These are phyloP conservation scores for Leccinum obscurum DNA, from an alignment of 768 basidiomycete species.

Conservation along the genomic window DNA sequence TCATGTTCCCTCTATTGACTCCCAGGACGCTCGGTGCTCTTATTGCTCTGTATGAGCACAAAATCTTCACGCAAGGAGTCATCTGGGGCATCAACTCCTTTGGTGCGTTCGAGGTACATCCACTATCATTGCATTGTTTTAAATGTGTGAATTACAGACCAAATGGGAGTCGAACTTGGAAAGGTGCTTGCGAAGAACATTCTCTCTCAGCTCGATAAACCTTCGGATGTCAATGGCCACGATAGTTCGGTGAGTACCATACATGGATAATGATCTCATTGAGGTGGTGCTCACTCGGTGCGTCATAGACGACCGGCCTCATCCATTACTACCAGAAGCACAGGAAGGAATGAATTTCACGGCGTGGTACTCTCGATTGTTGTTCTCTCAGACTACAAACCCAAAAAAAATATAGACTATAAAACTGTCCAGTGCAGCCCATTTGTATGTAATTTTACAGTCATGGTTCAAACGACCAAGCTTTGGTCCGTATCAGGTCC, in stretches of 20 bases:
- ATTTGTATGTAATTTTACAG: slow-evolving; percentile 17
- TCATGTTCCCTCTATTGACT: slow-evolving; percentile 91
- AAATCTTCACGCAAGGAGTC: slow-evolving; percentile 97
- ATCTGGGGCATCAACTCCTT: slow-evolving; percentile 99
- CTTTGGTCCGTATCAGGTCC: not conserved
- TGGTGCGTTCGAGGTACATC: slow-evolving; percentile 48
- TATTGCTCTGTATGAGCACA: slow-evolving; percentile 95
- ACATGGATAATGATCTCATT: not conserved
- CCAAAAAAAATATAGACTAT: slow-evolving; percentile 5
- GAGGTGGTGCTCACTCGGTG: slow-evolving; percentile 6
- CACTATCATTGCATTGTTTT: not conserved
- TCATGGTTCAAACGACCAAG: not conserved
- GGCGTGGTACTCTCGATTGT: not conserved
- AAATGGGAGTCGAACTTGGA: slow-evolving; percentile 99
- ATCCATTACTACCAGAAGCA: slow-evolving; percentile 96
- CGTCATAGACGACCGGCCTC: slow-evolving; percentile 80
- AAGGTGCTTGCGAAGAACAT: slow-evolving; percentile 98
- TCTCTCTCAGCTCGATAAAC: slow-evolving; percentile 79
- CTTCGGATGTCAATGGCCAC: slow-evolving; percentile 80
- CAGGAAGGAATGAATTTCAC: slow-evolving; percentile 61
- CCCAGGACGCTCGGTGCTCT: slow-evolving; percentile 86
- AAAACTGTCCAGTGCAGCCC: not conserved
- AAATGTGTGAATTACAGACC: slow-evolving; percentile 51
- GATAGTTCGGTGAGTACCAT: slow-evolving; percentile 67
- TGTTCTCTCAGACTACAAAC: not conserved